Conservation (phyloP, 2,329 filamentous ascomycete species). For the Celoporthe dispersa region DNA sequence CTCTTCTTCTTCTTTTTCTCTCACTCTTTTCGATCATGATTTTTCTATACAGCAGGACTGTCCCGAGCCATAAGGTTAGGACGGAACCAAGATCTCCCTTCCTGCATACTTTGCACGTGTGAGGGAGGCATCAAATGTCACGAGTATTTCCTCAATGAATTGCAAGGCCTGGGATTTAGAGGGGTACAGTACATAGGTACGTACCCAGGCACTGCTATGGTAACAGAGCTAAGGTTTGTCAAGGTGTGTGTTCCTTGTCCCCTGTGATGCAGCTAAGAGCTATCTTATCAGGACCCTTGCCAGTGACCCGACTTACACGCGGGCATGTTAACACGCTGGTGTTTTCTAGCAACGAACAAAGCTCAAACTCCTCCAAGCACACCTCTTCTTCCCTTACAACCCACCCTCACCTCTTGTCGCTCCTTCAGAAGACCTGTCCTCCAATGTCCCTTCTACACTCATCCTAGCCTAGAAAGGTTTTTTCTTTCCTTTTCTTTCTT, state of each 20-base stretch:
- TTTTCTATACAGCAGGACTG: too few relatives aligned
- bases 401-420: constrained; percentile 28
- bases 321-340: constrained; percentile 35
- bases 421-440: constrained; percentile 20
- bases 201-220: not conserved
- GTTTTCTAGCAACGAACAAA: constrained; percentile 29
- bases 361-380: constrained; percentile 20
- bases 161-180: too few relatives aligned
- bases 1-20: too few relatives aligned
- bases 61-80: too few relatives aligned
- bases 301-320: constrained; percentile 22
- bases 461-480: not conserved
- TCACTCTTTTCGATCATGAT: too few relatives aligned
- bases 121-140: too few relatives aligned
- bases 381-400: constrained; percentile 4
- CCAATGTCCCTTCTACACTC: not conserved
- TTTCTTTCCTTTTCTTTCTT: not conserved
- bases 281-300: constrained; percentile 12
- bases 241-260: not conserved
- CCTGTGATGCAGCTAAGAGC: not conserved
- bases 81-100: too few relatives aligned
- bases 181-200: too few relatives aligned
- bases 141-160: too few relatives aligned
- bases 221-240: not conserved
- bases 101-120: too few relatives aligned